These are phyloP conservation scores for Fomitopsis serialis DNA, from an alignment of 768 basidiomycete species.

Conservation along the genomic window DNA sequence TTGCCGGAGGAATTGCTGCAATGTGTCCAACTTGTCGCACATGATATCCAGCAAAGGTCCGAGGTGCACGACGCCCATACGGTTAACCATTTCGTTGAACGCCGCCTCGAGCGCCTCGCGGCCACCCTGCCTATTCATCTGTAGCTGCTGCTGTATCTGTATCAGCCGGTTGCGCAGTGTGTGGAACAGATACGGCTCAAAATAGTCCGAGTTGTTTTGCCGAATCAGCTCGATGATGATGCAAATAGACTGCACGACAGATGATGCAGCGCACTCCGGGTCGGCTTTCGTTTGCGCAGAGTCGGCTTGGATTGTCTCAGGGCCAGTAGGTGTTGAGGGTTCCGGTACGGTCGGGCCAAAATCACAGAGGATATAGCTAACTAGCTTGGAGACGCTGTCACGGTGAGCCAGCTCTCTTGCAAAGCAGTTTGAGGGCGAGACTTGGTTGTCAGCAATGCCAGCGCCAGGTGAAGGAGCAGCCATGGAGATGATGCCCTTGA, in stretches of 20 bases:
- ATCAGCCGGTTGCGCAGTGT: constrained; percentile 88
- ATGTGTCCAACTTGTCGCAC: constrained; percentile 57
- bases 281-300: constrained; percentile 26
- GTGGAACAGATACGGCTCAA: constrained; percentile 96
- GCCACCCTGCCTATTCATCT: constrained; percentile 45
- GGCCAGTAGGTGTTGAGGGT: not conserved
- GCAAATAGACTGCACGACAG: constrained; percentile 80
- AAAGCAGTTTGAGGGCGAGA: constrained; percentile 78
- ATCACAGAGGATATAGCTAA: constrained; percentile 72
- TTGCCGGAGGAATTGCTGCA: constrained; percentile 62
- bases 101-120: constrained; percentile 64
- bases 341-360: constrained; percentile 32
- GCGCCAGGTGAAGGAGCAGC: constrained; percentile 82
- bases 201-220: constrained; percentile 98
- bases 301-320: constrained; percentile 2
- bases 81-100: constrained; percentile 76
- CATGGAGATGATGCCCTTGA: constrained; percentile 93
- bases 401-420: constrained; percentile 80
- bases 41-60: constrained; percentile 75
- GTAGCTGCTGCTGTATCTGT: constrained; percentile 70
- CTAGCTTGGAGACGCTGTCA: constrained; percentile 64
- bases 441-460: constrained; percentile 66
- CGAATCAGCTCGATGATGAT: constrained; percentile 92
- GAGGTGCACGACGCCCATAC: constrained; percentile 88
- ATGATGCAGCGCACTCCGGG: constrained; percentile 60